Conservation (phyloP, 495 filamentous ascomycete species). For the Thermochaetoides thermophila region DNA sequence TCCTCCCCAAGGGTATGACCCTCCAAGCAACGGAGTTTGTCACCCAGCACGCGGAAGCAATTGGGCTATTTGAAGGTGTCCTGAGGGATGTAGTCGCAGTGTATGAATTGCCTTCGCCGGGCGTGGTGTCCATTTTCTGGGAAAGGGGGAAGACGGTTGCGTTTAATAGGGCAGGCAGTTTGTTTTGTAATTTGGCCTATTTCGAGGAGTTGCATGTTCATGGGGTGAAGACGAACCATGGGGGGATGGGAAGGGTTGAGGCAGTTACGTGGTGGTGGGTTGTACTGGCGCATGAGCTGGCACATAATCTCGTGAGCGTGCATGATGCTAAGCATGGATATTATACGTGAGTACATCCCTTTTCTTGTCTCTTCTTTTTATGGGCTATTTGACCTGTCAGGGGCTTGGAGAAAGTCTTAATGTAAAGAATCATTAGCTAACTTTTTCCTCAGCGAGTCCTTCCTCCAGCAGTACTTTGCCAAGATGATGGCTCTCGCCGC, state of each 20-base stretch:
- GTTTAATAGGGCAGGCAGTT: constrained; percentile 64
- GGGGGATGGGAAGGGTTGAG: constrained; percentile 35
- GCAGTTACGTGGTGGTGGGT: constrained; percentile 86
- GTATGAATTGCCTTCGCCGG: constrained; percentile 46
- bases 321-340: constrained; percentile 76
- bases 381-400: background rate
- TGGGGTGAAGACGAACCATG: constrained; percentile 9
- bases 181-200: constrained; percentile 90
- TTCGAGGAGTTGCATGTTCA: constrained; percentile 63
- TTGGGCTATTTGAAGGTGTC: constrained; percentile 57
- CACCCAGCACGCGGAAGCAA: constrained; percentile 39
- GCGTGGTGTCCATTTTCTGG: constrained; percentile 79
- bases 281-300: constrained; percentile 79
- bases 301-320: constrained; percentile 73
- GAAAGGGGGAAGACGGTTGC: constrained; percentile 67
- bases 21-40: constrained; percentile 35
- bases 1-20: constrained; percentile 37
- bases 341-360: constrained; percentile 47
- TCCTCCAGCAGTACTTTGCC: constrained; percentile 34
- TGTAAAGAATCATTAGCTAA: too few relatives aligned
- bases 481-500: constrained; percentile 31
- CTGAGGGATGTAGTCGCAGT: constrained; percentile 54
- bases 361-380: background rate
- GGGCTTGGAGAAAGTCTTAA: too few relatives aligned
- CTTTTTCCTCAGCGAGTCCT: constrained; percentile 37